These are phyloP conservation scores for Termitomyces sp. DNA, from an alignment of 768 basidiomycete genomes.

Conservation along the genomic window DNA sequence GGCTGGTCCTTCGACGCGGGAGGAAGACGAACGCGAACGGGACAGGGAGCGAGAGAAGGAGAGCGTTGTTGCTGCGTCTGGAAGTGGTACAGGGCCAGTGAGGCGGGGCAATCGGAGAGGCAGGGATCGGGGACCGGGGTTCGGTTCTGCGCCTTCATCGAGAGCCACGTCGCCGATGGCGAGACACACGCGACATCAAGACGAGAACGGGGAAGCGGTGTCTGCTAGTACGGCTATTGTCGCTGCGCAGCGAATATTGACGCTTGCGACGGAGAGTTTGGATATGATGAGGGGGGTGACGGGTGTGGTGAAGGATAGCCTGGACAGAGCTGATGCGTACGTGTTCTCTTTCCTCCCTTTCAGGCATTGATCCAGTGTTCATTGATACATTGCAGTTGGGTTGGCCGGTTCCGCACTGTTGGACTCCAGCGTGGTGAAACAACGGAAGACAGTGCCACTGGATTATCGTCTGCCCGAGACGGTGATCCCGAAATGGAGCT, in stretches of 20 bases:
- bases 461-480: background rate
- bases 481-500: constrained; percentile 7
- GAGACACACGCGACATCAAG: constrained; percentile 15
- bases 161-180: constrained; percentile 20
- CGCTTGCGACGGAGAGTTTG: constrained; percentile 84
- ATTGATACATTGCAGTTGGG: background rate
- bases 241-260: constrained; percentile 77
- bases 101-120: constrained; percentile 27
- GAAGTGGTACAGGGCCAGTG: constrained; percentile 23
- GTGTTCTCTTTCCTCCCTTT: constrained; percentile 19
- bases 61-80: constrained; percentile 30
- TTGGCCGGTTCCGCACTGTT: constrained; percentile 1
- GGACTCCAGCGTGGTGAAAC: background rate
- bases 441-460: background rate
- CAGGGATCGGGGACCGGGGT: constrained; percentile 35
- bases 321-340: constrained; percentile 84
- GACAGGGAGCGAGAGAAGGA: constrained; percentile 17
- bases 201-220: constrained; percentile 14
- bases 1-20: constrained; percentile 1
- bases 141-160: constrained; percentile 23
- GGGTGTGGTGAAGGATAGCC: constrained; percentile 80
- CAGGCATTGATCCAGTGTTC: background rate
- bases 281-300: constrained; percentile 91
- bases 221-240: constrained; percentile 55
- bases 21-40: constrained; percentile 17